phyloP scores from a whole-genome alignment of 2,329 filamentous ascomycete species.

The Paramyrothecium sp. region DNA sequence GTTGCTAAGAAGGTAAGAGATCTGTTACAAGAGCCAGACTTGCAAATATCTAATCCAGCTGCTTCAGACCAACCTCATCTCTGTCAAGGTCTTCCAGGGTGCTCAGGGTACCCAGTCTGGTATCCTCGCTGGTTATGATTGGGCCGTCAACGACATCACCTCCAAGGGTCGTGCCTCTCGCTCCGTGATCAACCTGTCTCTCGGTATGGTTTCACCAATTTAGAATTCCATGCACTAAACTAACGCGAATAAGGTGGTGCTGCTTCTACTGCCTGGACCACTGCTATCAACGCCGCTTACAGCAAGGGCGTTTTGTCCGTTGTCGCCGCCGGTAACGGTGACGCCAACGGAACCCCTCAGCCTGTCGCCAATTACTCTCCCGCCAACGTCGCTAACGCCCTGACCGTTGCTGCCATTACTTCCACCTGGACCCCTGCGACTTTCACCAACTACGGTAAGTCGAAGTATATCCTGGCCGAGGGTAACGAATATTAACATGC shows the following conservation, averaged over 20 bases:
- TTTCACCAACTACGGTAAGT: slow-evolving; percentile 47
- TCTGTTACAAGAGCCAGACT: too few relatives aligned
- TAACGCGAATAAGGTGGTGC: slow-evolving; percentile 24
- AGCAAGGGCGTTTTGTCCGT: slow-evolving; percentile 38
- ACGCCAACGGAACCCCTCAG: slow-evolving; percentile 16
- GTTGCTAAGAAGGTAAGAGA: slow-evolving; percentile 37
- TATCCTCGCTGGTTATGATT: slow-evolving; percentile 30
- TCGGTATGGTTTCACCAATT: slow-evolving; percentile 20
- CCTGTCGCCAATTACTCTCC: slow-evolving; percentile 44
- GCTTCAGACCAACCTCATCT: slow-evolving; percentile 32
- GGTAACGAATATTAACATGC: slow-evolving; percentile 5
- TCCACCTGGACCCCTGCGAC: slow-evolving; percentile 33
- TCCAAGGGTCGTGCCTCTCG: slow-evolving; percentile 19
- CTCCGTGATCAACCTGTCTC: slow-evolving; percentile 45
- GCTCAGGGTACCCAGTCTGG: slow-evolving; percentile 13
- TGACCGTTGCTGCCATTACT: slow-evolving; percentile 48
- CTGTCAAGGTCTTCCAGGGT: slow-evolving; percentile 39
- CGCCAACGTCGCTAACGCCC: slow-evolving; percentile 40
- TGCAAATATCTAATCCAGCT: neutral
- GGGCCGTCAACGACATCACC: slow-evolving; percentile 32
- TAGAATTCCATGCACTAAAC: neutral
- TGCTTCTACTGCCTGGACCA: slow-evolving; percentile 31
- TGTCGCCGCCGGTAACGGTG: slow-evolving; percentile 46
- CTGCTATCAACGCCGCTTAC: slow-evolving; percentile 39
- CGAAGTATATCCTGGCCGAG: neutral